These are phyloP conservation scores for Xylariaceae sp. DNA, from an alignment of 2,329 filamentous ascomycete genomes.

Conservation along the genomic window DNA sequence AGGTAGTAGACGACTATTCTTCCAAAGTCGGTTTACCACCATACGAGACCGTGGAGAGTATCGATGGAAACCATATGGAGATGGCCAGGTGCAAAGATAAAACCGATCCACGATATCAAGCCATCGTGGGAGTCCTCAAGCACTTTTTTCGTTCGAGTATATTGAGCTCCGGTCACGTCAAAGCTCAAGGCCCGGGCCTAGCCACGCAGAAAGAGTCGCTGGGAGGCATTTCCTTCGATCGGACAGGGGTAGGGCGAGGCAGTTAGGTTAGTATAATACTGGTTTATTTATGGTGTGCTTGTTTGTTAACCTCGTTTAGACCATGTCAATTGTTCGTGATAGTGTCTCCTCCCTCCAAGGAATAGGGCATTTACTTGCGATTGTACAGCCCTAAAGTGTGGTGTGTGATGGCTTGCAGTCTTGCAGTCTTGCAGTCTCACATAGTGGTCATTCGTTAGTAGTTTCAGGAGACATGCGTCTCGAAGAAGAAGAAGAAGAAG, in stretches of 20 bases:
- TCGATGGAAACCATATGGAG: slow-evolving; percentile 37
- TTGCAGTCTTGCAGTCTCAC: too few species aligned
- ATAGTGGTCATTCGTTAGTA: too few species aligned
- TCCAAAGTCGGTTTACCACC: slow-evolving; percentile 35
- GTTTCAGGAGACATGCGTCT: too few species aligned
- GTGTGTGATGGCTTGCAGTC: too few species aligned
- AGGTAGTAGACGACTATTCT: slow-evolving; percentile 37
- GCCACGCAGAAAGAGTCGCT: neutral
- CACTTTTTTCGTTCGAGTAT: slow-evolving; percentile 18
- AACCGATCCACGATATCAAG: slow-evolving; percentile 30
- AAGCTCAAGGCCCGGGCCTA: neutral
- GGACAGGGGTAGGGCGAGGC: neutral
- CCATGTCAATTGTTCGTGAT: neutral
- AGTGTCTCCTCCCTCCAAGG: too few species aligned
- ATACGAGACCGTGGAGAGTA: slow-evolving; percentile 35
- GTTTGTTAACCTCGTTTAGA: slow-evolving; percentile 3
- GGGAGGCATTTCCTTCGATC: neutral
- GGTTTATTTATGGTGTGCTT: too few species aligned
- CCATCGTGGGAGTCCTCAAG: slow-evolving; percentile 28
- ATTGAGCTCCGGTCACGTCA: neutral
- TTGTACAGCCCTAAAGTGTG: too few species aligned
- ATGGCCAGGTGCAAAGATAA: slow-evolving; percentile 32
- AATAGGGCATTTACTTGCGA: too few species aligned
- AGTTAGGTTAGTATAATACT: neutral
- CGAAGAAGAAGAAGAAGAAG: too few species aligned